Evolutionary conservation across 805 yeast genomes (phyloP), one percentile per base, ranked within the genome.

Genomic region (Wickerhamomyces chambardii): DNA sequence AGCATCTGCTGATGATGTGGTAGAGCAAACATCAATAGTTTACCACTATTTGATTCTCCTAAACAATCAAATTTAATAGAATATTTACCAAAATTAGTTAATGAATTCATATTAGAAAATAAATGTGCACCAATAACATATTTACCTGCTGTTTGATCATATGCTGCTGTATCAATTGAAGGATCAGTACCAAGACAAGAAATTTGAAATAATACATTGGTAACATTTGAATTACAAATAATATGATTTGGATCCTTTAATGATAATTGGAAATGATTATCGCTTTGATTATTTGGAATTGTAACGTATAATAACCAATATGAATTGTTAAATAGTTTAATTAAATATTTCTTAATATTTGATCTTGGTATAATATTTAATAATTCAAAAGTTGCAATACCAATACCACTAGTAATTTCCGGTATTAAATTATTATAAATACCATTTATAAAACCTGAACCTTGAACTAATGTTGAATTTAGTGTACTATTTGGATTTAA

Each of bases 381-480:
- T 61, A 54, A 2, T 3, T 61, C 58, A 36, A 81, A 63, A 15
- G 61, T 59, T 40, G 68, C 72, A 36, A 83, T 63, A 0, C 94
- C 95, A 19, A 82, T 81, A 21, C 66, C 69, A 17, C 84, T 73
- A n/a, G 68, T 65, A 18, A 82, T 44, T 39, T 58, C 53, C 2
- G 86, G 82, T 21, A 64, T 64, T 46, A 78, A 57, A 39, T 63
- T 58, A 49, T 70, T 66, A 42, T 70, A 79, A 18, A 71, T 56
- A 19, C 78, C 84, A 24, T 95, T 80, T 14, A 84, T 73, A 42
- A 84, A 76, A 6, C 95, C 95, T 69, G 69, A 68, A 36, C 97
- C 97, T 55, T 82, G 89, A 6, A 80, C 83, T 36, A 83, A 49
- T 4, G 90, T 89, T 28, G 72, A 52, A 25, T 61, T 61, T 34